phyloP scores from a whole-genome alignment of 2,329 filamentous ascomycete species.

The Phyllosticta citrichinensis region DNA sequence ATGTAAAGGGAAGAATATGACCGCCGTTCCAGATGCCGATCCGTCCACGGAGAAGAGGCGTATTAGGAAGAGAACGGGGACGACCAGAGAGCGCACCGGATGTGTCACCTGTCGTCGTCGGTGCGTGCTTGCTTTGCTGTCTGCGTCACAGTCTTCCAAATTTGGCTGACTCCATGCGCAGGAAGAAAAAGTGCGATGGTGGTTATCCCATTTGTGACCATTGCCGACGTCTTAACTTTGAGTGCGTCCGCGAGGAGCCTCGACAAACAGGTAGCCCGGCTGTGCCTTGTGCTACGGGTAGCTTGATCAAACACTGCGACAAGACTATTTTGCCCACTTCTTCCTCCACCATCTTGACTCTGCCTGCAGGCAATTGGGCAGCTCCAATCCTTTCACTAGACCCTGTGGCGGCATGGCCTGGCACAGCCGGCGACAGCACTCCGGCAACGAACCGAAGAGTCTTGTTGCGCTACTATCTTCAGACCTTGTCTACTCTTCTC shows the following conservation, averaged over 20 bases:
- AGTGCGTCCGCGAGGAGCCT: slow-evolving; percentile 9
- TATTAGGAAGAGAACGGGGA: slow-evolving; percentile 8
- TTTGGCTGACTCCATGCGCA: background rate
- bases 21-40: slow-evolving; percentile 1
- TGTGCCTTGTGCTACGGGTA: background rate
- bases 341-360: slow-evolving; percentile 2
- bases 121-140: background rate
- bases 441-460: slow-evolving; percentile 2
- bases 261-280: background rate
- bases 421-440: background rate
- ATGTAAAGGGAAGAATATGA: background rate
- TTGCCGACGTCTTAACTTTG: slow-evolving; percentile 9
- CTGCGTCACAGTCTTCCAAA: background rate
- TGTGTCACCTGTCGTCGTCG: slow-evolving; percentile 10
- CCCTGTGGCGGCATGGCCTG: slow-evolving; percentile 3
- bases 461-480: slow-evolving; percentile 8
- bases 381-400: slow-evolving; percentile 8
- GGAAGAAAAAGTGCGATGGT: slow-evolving; percentile 9
- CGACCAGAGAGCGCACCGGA: slow-evolving; percentile 9
- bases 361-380: slow-evolving; percentile 5
- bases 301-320: background rate
- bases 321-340: slow-evolving; percentile 7
- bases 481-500: slow-evolving; percentile 9
- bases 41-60: slow-evolving; percentile 5
- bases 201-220: slow-evolving; percentile 9